Conservation (phyloP, 768 basidiomycete genomes). For the Serpula lacrymans region DNA sequence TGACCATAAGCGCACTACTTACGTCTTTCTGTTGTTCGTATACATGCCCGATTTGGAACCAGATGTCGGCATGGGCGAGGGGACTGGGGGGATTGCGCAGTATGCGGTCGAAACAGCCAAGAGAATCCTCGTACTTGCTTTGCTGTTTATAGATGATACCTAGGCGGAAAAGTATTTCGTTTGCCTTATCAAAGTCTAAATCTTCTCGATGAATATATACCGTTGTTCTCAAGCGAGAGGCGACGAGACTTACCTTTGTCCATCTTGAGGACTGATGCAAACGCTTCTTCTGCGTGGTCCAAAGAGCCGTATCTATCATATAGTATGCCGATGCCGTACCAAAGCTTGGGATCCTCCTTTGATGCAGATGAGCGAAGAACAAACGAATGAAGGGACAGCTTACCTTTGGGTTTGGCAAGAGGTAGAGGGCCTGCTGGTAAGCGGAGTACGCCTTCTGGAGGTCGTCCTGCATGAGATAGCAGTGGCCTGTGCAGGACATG, state of each 20-base stretch:
- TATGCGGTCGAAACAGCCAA: constrained; percentile 95
- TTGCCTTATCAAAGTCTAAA: constrained; percentile 94
- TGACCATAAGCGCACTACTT: constrained; percentile 26
- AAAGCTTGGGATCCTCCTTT: constrained; percentile 93
- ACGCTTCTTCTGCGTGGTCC: constrained; percentile 99
- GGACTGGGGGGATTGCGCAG: constrained; percentile 94
- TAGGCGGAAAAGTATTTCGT: constrained; percentile 96
- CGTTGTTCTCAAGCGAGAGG: background rate
- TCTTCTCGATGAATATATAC: constrained; percentile 29
- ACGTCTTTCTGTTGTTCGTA: constrained; percentile 98
- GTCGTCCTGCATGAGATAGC: constrained; percentile 99
- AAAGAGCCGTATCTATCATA: constrained; percentile 98
- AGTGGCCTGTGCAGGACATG: constrained; percentile 62
- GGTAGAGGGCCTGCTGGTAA: constrained; percentile 96
- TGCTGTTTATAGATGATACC: constrained; percentile 99
- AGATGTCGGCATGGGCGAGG: constrained; percentile 95
- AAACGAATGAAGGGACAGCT: no score
- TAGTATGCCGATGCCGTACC: constrained; percentile 99
- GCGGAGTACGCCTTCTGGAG: constrained; percentile 98
- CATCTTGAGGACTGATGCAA: constrained; percentile 93
- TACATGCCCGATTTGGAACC: constrained; percentile 99
- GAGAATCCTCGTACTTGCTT: constrained; percentile 83
- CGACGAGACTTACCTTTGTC: constrained; percentile 71
- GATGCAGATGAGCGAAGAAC: constrained; percentile 9
- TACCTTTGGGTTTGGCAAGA: constrained; percentile 94